Base-by-base conservation (phyloP, 495 filamentous ascomycete genomes). In the Friedmanniomyces simplex region DNA sequence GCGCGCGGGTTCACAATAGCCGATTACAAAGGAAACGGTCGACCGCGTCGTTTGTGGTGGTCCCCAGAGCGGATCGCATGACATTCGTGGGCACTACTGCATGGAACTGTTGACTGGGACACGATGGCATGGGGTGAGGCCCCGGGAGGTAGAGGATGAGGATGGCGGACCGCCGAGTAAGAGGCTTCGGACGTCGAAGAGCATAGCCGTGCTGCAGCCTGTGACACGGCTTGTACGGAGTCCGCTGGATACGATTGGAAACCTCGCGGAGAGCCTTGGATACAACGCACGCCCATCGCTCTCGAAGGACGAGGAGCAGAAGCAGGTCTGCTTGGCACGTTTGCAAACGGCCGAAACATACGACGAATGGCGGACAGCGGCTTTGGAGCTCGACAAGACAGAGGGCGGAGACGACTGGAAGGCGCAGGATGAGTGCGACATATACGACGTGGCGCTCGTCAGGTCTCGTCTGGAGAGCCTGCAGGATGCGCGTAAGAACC, bases 371-470 rank as follows among this genome's bases (percentile, higher is more conserved):
- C 62, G 58, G 14, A 47, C 64, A 50, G 82, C 79, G 18, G 91
- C 91, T 14, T 75, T 71, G n/a, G 86, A 91, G 64, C 74, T 96
- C 36, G 91, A 96, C 68, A 66, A 74, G 3, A 71, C 95, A 37
- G 89, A 95, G 69, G 83, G 85, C 36, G 88, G 91, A 64, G 83
- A 88, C 60, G 70, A 73, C 8, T 96, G 91, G 91, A 96, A 95
- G 65, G 65, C 70, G 1, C 76, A 83, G n/a, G 66, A 76, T n/a
- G 74, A 79, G 56, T 80, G 73, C 26, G 64, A 77, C 26, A 85
- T 91, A 63, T 94, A 93, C 72, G 74, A 89, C 66, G 77, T 80
- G 7, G 69, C 69, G 0, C 72, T 94, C 14, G 81, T 96, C 37
- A 74, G 80, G 54, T 72, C 78, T 34, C 82, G 87, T 28, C 72